Evolutionary conservation across 164 flowering plant genomes (phyloP).

Genomic region (Chimonanthus praecox): DNA sequence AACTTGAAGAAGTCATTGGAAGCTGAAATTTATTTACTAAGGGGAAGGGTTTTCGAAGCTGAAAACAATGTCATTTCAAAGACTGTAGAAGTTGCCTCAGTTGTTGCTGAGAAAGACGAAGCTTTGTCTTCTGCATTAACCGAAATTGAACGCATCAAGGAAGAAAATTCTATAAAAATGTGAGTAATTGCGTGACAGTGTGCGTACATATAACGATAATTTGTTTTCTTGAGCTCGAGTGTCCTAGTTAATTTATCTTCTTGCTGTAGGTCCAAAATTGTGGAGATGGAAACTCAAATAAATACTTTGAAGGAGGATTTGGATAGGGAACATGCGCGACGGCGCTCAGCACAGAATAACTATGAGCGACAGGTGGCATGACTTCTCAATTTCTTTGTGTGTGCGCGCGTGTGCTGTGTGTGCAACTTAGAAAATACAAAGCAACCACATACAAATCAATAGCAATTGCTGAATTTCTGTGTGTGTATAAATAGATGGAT

Average conservation of each 20-base stretch:
- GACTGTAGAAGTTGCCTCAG: slow-evolving; percentile 52
- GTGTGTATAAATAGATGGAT: too few species aligned
- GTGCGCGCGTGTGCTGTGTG: too few species aligned
- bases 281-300: slow-evolving; percentile 50
- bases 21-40: slow-evolving; percentile 56
- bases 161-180: slow-evolving; percentile 48
- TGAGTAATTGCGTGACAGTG: slow-evolving; percentile 14
- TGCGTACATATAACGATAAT: too few species aligned
- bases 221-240: too few species aligned
- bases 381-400: background rate
- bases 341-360: slow-evolving; percentile 76
- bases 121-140: slow-evolving; percentile 54
- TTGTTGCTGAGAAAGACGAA: slow-evolving; percentile 54
- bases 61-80: slow-evolving; percentile 45
- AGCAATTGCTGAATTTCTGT: too few species aligned
- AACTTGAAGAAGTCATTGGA: slow-evolving; percentile 59
- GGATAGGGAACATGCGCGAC: slow-evolving; percentile 67
- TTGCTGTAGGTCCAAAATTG: slow-evolving; percentile 46
- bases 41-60: slow-evolving; percentile 51
- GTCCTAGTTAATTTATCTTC: background rate
- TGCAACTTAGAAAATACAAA: too few species aligned
- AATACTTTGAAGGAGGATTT: slow-evolving; percentile 63
- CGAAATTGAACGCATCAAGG: slow-evolving; percentile 52
- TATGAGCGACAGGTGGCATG: slow-evolving; percentile 85
- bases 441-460: too few species aligned